Percentiles rank a stretch among this genome's conserved stretches.
Conservation (phyloP, 176 grass and related monocot species). For the Avena atlantica region DNA sequence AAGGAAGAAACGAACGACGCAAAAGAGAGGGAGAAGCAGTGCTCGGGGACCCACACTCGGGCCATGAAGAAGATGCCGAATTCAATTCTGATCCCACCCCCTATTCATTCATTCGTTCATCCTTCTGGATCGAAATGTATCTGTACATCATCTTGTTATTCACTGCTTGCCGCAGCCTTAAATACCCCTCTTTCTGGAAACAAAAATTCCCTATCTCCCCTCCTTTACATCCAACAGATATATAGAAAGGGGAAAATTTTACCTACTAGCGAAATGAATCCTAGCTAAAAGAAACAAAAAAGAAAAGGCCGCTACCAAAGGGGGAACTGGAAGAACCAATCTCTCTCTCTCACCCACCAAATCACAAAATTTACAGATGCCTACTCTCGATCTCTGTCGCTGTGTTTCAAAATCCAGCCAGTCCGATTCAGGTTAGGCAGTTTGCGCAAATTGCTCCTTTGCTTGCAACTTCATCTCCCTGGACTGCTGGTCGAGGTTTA, state of each 20-base stretch:
- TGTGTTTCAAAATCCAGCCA: constrained; percentile 68
- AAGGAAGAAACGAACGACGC: constrained; percentile 10
- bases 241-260: constrained; percentile 34
- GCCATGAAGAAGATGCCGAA: constrained; percentile 43
- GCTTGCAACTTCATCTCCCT: background rate
- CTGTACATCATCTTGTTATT: constrained; percentile 81
- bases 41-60: constrained; percentile 15
- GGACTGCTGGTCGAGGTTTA: background rate
- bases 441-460: background rate
- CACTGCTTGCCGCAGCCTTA: constrained; percentile 58
- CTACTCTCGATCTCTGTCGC: constrained; percentile 40
- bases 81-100: constrained; percentile 65
- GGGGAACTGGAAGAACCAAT: constrained; percentile 54
- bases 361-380: constrained; percentile 69
- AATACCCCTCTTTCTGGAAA: constrained; percentile 78
- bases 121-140: constrained; percentile 62
- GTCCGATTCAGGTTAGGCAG: background rate
- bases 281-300: constrained; percentile 18
- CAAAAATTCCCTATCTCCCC: constrained; percentile 52
- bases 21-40: constrained; percentile 42
- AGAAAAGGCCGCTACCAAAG: background rate
- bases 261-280: constrained; percentile 34
- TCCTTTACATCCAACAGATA: constrained; percentile 55
- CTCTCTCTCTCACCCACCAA: constrained; percentile 44
- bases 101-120: constrained; percentile 8